Evolutionary conservation across 495 filamentous ascomycete genomes (phyloP).

Genomic region (Lophiostoma macrostomum): DNA sequence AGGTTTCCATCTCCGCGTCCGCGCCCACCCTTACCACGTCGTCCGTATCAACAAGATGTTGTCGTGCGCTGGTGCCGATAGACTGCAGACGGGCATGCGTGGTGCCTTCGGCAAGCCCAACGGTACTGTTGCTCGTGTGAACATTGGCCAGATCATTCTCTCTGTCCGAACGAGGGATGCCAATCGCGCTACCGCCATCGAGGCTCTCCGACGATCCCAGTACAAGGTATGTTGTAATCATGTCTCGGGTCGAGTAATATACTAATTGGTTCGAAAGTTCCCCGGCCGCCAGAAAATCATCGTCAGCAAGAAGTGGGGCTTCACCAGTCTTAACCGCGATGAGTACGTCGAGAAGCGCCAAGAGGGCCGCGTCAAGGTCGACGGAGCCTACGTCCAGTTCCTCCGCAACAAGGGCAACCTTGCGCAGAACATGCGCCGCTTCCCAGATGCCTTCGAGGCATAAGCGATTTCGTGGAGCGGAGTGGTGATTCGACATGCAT

Average conservation of each 20-base stretch:
- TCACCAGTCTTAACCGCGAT: conserved; percentile 94
- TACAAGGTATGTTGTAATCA: conserved; percentile 63
- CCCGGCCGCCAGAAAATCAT: conserved; percentile 99
- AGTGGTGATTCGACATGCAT: background rate
- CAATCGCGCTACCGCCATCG: conserved; percentile 86
- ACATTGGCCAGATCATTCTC: conserved; percentile 98
- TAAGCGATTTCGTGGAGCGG: conserved; percentile 23
- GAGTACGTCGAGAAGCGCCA: conserved; percentile 92
- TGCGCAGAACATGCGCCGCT: conserved; percentile 81
- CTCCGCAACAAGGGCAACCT: conserved; percentile 83
- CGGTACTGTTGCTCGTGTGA: conserved; percentile 95
- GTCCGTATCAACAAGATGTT: conserved; percentile 99
- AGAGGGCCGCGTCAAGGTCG: conserved; percentile 83
- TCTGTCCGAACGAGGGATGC: conserved; percentile 93
- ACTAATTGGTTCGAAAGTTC: conserved; percentile 54
- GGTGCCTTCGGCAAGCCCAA: conserved; percentile 99
- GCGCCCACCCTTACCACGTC: conserved; percentile 98
- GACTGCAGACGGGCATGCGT: conserved; percentile 99
- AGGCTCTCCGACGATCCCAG: conserved; percentile 96
- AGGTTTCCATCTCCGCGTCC: conserved; percentile 97
- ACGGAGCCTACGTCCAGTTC: conserved; percentile 99
- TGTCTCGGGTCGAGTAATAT: background rate
- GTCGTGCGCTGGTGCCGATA: conserved; percentile 99
- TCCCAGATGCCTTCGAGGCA: conserved; percentile 79
- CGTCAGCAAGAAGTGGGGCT: conserved; percentile 99